Conservation (phyloP, 768 basidiomycete genomes). For the Porphyrellus cyaneotinctus region DNA sequence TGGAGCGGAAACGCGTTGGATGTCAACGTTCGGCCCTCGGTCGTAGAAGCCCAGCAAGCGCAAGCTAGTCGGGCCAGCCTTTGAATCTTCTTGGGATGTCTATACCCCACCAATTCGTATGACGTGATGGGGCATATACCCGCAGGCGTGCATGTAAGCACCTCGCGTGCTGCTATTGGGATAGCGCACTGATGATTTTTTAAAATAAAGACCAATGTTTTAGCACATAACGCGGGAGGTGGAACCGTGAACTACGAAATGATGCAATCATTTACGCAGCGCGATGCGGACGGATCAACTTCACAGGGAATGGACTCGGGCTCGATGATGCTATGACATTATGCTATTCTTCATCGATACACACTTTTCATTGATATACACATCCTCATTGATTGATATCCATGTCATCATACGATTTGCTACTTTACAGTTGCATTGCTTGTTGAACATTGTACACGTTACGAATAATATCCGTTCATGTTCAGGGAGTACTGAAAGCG, state of each 20-base stretch:
- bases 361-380: too few species aligned
- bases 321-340: slow-evolving; percentile 3
- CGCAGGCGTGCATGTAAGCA: slow-evolving; percentile 19
- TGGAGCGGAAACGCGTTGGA: slow-evolving; percentile 19
- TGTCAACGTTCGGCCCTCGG: slow-evolving; percentile 2
- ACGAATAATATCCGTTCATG: slow-evolving; percentile 9
- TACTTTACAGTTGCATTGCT: slow-evolving; percentile 13
- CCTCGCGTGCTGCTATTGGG: neutral
- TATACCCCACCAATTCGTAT: slow-evolving; percentile 6
- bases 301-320: slow-evolving; percentile 20
- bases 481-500: slow-evolving; percentile 45
- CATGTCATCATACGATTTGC: neutral
- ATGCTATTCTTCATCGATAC: neutral
- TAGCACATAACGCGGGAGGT: slow-evolving; percentile 20
- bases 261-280: slow-evolving; percentile 46
- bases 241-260: slow-evolving; percentile 37
- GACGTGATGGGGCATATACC: slow-evolving; percentile 8
- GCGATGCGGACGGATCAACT: slow-evolving; percentile 31
- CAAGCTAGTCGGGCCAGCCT: slow-evolving; percentile 10
- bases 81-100: slow-evolving; percentile 15
- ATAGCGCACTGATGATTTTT: neutral
- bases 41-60: slow-evolving; percentile 14
- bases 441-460: neutral
- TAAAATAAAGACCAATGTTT: slow-evolving; percentile 13
- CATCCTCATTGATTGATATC: neutral